Evolutionary conservation across 2,329 filamentous ascomycete species (phyloP).

Genomic region (Ceratocystis colombiana): DNA sequence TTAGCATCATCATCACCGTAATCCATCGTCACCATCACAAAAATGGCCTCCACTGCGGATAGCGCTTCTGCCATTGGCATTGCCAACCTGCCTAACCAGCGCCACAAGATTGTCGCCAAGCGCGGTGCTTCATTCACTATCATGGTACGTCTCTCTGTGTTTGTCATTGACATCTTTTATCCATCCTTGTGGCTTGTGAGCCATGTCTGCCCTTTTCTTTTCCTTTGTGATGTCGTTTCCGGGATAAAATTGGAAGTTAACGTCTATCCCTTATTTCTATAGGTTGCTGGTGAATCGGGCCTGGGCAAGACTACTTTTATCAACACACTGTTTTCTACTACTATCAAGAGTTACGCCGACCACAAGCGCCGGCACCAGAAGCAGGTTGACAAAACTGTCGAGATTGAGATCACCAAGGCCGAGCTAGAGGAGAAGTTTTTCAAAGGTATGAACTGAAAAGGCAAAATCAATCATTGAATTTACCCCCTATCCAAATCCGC

Average conservation of each 20-base stretch:
- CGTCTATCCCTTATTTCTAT: slow-evolving; percentile 19
- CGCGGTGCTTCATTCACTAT: slow-evolving; percentile 98
- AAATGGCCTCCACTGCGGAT: slow-evolving; percentile 50
- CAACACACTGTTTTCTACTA: slow-evolving; percentile 99
- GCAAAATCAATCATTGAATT: neutral
- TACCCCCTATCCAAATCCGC: slow-evolving; percentile 7
- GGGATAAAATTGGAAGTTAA: no score
- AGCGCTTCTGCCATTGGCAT: slow-evolving; percentile 61
- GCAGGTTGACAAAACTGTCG: slow-evolving; percentile 98
- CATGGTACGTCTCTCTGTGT: slow-evolving; percentile 56
- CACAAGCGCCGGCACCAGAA: slow-evolving; percentile 99
- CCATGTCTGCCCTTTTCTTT: neutral
- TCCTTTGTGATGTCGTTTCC: neutral
- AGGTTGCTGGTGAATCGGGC: slow-evolving; percentile 97
- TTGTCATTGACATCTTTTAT: neutral
- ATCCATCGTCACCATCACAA: slow-evolving; percentile 28
- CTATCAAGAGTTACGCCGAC: slow-evolving; percentile 99
- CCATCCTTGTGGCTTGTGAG: neutral
- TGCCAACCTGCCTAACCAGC: slow-evolving; percentile 63
- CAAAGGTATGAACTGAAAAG: slow-evolving; percentile 58
- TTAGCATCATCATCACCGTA: slow-evolving; percentile 13
- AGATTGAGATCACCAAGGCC: slow-evolving; percentile 99
- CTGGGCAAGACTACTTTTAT: slow-evolving; percentile 99
- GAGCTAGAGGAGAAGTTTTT: slow-evolving; percentile 99
- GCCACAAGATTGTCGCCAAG: slow-evolving; percentile 65